These are phyloP conservation scores for Aleurites moluccanus DNA, from an alignment of 441 rosid genomes.

Conservation along the genomic window DNA sequence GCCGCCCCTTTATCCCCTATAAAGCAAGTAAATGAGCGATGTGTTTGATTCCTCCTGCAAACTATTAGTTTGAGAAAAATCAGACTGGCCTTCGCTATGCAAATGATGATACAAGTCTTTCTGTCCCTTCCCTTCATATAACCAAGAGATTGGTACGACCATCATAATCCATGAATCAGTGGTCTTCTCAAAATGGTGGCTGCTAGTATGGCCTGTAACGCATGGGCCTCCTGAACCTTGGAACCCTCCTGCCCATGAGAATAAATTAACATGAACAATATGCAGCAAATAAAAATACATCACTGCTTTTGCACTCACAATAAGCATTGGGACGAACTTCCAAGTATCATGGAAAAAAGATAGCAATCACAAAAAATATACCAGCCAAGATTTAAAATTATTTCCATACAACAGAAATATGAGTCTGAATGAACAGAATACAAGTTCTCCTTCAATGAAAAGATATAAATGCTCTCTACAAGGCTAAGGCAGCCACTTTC, in stretches of 20 bases:
- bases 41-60: slow-evolving; percentile 8
- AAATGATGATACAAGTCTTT: slow-evolving; percentile 7
- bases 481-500: neutral
- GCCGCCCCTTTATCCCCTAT: neutral
- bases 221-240: slow-evolving; percentile 59
- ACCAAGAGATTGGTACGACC: neutral
- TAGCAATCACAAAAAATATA: neutral
- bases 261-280: neutral
- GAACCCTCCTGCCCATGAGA: slow-evolving; percentile 67
- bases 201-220: slow-evolving; percentile 21
- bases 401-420: neutral
- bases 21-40: neutral
- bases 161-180: slow-evolving; percentile 3
- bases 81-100: too few relatives aligned
- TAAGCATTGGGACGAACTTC: neutral
- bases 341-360: neutral
- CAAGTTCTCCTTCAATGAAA: neutral
- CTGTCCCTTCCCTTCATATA: neutral
- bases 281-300: neutral
- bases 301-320: neutral
- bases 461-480: neutral
- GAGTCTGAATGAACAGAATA: neutral
- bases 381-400: neutral
- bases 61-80: neutral
- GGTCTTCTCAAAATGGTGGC: neutral